Conservation (phyloP, 176 grass and related monocot genomes). For the maize (Zea mays) region Zm-B73-REFERENCE-NAM-5.0 NC_050102.1:11339501-11340000, state of each 20-base stretch:
- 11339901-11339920: not conserved
- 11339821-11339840: not conserved
- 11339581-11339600: not conserved
- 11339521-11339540: not conserved
- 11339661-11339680: not conserved
- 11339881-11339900: not conserved
- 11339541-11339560: not conserved
- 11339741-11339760: not conserved
- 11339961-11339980: not conserved
- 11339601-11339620: not conserved
- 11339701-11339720: not conserved
- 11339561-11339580: not conserved
- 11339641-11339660: not conserved
- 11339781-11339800: not conserved
- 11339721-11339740: not conserved
- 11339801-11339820: not conserved
- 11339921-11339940: slow-evolving; percentile 12
- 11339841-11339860: not conserved
- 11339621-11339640: not conserved
- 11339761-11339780: not conserved
- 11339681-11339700: not conserved
- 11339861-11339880: not conserved
- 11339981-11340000: not conserved
- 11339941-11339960: not conserved
- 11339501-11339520: slow-evolving; percentile 5